Evolutionary conservation across 148 eudicot species (phyloP), one percentile per base, ranked within the genome.

Genomic region (Vaccinium macrocarpon): DNA sequence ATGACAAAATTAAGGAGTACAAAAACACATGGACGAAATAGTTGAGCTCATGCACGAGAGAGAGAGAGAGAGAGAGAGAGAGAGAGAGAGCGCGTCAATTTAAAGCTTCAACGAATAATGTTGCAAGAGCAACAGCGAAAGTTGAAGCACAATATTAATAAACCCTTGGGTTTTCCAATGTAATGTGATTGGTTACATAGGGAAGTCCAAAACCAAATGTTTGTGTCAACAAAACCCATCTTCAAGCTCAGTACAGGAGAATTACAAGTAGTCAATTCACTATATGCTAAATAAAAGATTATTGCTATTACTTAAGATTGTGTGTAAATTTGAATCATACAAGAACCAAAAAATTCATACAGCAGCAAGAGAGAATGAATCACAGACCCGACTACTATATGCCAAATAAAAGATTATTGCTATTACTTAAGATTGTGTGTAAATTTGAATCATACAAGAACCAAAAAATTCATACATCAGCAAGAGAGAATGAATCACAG

Each of bases 321-420:
- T 13, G 48, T 14, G 77, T 56, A 68, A 49, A 46, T 84, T 68
- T 71, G 49, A 80, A 85, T 56, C 38, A 29, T 70, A 71, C 78
- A 80, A n/a, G 74, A 80, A 84, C 83, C 79, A 80, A 85, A 85
- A 85, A 80, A 68, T 72, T 27, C 75, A 48, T 56, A 15, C 25
- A 71, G 42, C 59, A 57, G 46, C 35, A 62, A 56, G 35, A 55
- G 74, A 80, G 49, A 73, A 72, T 32, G 70, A 85, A 85, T 57
- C 71, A 61, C 50, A 72, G 15, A 38, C 19, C 32, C 27, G 5
- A 19, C 82, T 8, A 18, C 23, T 23, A 79, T n/a, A n/a, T 19
- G 46, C 76, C 38, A 13, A 71, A 52, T 53, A 13, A 71, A 52
- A 56, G 3, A 68, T 49, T 82, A 64, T 66, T 81, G 80, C 66